Conservation (phyloP, 1,284 basidiomycete species). For the Sporisorium scitamineum region DNA sequence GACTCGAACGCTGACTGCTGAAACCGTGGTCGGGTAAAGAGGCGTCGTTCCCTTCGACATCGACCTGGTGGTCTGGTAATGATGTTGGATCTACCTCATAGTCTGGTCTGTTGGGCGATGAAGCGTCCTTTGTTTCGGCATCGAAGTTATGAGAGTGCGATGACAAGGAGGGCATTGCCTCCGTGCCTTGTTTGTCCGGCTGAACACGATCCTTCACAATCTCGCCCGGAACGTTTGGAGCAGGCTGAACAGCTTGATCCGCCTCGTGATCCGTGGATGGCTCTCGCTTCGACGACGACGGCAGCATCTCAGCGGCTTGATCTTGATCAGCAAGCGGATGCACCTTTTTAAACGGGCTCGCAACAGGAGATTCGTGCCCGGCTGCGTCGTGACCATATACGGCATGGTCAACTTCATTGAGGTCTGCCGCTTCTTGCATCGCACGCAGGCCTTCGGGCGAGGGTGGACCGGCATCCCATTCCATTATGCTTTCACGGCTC, state of each 20-base stretch:
- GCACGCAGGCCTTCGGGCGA: constrained; percentile 3
- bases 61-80: neutral
- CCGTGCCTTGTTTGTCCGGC: neutral
- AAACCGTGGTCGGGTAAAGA: neutral
- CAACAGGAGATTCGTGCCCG: too few species aligned
- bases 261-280: neutral
- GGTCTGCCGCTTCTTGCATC: constrained; percentile 9
- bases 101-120: neutral
- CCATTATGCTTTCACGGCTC: neutral
- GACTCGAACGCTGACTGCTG: neutral
- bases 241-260: neutral
- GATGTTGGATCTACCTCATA: too few species aligned
- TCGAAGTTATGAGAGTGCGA: neutral
- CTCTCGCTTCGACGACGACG: neutral
- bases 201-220: neutral
- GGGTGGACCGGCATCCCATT: constrained; percentile 6
- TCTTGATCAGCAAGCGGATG: neutral
- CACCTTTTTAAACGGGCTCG: neutral
- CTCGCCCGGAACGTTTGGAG: neutral
- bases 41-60: neutral
- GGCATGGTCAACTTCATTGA: constrained; percentile 5
- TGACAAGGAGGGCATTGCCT: neutral
- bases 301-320: too few species aligned
- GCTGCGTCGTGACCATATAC: constrained; percentile 1
- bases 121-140: neutral